Evolutionary conservation across 768 basidiomycete genomes (phyloP), one percentile per base, ranked within the genome.

Genomic region (Pleurotus platypus): DNA sequence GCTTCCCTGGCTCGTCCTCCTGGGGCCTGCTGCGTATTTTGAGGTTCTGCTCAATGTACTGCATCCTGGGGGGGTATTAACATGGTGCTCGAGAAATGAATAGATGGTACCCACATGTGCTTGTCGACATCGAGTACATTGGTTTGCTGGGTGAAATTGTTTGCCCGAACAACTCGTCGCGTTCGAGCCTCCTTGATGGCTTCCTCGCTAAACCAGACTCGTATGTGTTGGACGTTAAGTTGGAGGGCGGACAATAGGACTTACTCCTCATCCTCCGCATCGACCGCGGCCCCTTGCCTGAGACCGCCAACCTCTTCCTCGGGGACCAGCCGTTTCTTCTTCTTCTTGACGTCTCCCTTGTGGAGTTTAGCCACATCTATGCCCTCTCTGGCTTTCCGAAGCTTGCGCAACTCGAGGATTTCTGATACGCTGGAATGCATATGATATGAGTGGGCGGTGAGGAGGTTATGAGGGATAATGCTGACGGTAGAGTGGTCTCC

Each of bases 101-200:
- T 24, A 51, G 42, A 18, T 12, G 49, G 43, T 11, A 22, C 91
- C 50, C 57, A 94, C 96, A 98, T 98, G 66, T 98, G 97, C 67
- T 98, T 98, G 75, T 99, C 96, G 22, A 97, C 94, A 67, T 98
- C 96, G 18, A 98, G 79, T 1, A 86, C 84, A 68, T 97, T 96
- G 3, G 96, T 99, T 72, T 98, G 96, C 61, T 95, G 92, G 0
- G 97, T 99, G 67, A 99, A 98, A 73, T 97, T 97, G 72, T 92
- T 96, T 18, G 84, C 76, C 40, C 93, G 78, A 2, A 95, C 87
- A 4, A 87, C 82, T 50, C 85, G 78, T 58, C 91, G 78, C 8
- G 90, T 86, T 57, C 83, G 87, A 2, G 87, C 83, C 54, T 86
- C 84, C 27, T 84, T 81, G 46, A 86, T 86, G 42, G 82, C 82